Conservation (phyloP, 768 basidiomycete species). For the Scleroderma citrinum region DNA sequence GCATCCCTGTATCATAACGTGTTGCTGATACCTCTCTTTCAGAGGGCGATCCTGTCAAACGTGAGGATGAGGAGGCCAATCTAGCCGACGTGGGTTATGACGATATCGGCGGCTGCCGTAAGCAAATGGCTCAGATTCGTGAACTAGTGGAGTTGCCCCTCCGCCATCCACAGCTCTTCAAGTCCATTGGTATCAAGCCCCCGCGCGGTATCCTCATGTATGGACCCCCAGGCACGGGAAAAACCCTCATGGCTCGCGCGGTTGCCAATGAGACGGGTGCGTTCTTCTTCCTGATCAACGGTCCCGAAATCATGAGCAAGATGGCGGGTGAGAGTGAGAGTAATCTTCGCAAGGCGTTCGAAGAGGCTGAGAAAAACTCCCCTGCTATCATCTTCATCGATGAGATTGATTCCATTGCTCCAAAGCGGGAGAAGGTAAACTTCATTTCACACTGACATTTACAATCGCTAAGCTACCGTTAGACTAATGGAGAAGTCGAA, state of each 20-base stretch:
- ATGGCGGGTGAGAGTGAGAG: slow-evolving; percentile 99
- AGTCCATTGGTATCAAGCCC: slow-evolving; percentile 99
- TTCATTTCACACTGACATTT: not conserved
- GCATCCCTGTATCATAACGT: not conserved
- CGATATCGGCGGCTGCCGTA: slow-evolving; percentile 98
- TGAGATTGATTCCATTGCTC: slow-evolving; percentile 98
- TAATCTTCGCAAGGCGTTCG: slow-evolving; percentile 96
- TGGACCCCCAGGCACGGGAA: slow-evolving; percentile 98
- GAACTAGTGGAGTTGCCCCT: slow-evolving; percentile 97
- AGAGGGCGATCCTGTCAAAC: slow-evolving; percentile 98
- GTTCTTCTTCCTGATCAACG: slow-evolving; percentile 99
- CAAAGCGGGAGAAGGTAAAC: slow-evolving; percentile 95
- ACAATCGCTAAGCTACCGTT: slow-evolving; percentile 6
- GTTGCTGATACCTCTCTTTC: slow-evolving; percentile 10
- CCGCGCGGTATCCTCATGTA: slow-evolving; percentile 98
- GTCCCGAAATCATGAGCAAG: slow-evolving; percentile 99
- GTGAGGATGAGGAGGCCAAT: slow-evolving; percentile 97
- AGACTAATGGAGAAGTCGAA: slow-evolving; percentile 99
- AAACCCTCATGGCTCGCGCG: slow-evolving; percentile 98
- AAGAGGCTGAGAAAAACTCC: slow-evolving; percentile 99
- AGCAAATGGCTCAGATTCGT: slow-evolving; percentile 99
- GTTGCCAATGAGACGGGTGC: slow-evolving; percentile 99
- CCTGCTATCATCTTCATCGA: slow-evolving; percentile 99
- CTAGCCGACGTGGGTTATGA: slow-evolving; percentile 97
- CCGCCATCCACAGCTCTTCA: slow-evolving; percentile 98